Evolutionary conservation across 225 moss, liverwort and hornwort genomes (phyloP).

Genomic region (Lunularia cruciata): DNA sequence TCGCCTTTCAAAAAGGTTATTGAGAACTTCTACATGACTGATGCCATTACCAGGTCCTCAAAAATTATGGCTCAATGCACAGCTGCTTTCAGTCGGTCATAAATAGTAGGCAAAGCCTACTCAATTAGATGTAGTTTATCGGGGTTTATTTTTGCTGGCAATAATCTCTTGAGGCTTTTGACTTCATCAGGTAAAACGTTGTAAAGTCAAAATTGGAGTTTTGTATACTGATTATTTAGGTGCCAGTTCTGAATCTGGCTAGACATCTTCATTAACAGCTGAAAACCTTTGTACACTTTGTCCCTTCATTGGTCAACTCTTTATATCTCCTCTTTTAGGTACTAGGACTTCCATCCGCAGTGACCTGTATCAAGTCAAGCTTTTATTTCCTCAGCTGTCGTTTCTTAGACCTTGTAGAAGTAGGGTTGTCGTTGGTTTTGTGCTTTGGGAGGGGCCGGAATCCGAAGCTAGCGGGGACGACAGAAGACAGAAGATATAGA

Average conservation of each 20-base stretch:
- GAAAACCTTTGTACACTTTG: slow-evolving; percentile 16
- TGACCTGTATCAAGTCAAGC: too few relatives aligned
- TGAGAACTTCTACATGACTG: slow-evolving; percentile 89
- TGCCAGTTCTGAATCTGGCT: slow-evolving; percentile 23
- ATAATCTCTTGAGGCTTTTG: slow-evolving; percentile 14
- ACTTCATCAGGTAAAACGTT: slow-evolving; percentile 12
- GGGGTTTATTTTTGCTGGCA: slow-evolving; percentile 16
- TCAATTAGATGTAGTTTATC: background rate
- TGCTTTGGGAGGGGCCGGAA: too few relatives aligned
- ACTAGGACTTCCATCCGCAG: too few relatives aligned
- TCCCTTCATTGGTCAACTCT: background rate
- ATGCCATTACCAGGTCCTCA: slow-evolving; percentile 83
- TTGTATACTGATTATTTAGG: slow-evolving; percentile 25
- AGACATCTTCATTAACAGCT: slow-evolving; percentile 6
- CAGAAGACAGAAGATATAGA: too few relatives aligned
- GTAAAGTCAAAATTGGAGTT: slow-evolving; percentile 16
- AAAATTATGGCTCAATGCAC: slow-evolving; percentile 90
- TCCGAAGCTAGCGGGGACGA: too few relatives aligned
- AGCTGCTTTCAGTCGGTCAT: slow-evolving; percentile 34
- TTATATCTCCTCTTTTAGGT: too few relatives aligned
- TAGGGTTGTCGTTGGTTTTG: too few relatives aligned
- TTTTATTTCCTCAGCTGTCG: too few relatives aligned
- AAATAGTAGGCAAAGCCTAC: slow-evolving; percentile 2
- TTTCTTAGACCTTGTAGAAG: too few relatives aligned
- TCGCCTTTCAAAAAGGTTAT: slow-evolving; percentile 62